Conservation (phyloP, 768 basidiomycete genomes). For the Suillus lakei region DNA sequence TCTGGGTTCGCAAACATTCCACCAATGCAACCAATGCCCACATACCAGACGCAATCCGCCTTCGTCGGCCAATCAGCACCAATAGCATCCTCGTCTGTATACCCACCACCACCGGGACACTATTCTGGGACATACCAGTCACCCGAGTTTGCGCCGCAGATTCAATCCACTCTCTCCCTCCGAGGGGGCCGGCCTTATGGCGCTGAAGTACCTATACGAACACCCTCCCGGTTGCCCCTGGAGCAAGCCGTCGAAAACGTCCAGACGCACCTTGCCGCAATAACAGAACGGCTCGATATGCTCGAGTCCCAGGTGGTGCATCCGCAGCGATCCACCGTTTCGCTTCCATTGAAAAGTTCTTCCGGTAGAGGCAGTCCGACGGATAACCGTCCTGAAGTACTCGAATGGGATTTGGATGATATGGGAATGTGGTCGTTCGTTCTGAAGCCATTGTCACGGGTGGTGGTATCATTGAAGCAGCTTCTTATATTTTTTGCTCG, state of each 20-base stretch:
- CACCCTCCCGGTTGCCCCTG: constrained; percentile 52
- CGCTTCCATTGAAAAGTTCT: constrained; percentile 43
- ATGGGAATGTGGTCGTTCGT: constrained; percentile 84
- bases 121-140: constrained; percentile 45
- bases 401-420: constrained; percentile 76
- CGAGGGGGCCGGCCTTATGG: constrained; percentile 42
- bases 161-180: constrained; percentile 40
- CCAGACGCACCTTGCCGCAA: constrained; percentile 80
- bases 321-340: constrained; percentile 46
- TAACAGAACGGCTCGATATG: constrained; percentile 81
- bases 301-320: constrained; percentile 46
- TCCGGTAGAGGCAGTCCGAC: constrained; percentile 51
- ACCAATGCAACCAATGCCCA: constrained; percentile 71
- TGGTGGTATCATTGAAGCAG: constrained; percentile 51
- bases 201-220: constrained; percentile 39
- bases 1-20: constrained; percentile 51
- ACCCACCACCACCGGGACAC: constrained; percentile 39
- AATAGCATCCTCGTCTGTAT: constrained; percentile 42
- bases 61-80: constrained; percentile 56
- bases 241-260: constrained; percentile 82
- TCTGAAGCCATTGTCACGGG: constrained; percentile 63
- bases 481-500: constrained; percentile 62
- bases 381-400: constrained; percentile 31
- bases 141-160: constrained; percentile 42
- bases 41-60: constrained; percentile 74